These are phyloP conservation scores for Crataegus laevigata DNA, from an alignment of 306 rosid genomes.

Conservation along the genomic window DNA sequence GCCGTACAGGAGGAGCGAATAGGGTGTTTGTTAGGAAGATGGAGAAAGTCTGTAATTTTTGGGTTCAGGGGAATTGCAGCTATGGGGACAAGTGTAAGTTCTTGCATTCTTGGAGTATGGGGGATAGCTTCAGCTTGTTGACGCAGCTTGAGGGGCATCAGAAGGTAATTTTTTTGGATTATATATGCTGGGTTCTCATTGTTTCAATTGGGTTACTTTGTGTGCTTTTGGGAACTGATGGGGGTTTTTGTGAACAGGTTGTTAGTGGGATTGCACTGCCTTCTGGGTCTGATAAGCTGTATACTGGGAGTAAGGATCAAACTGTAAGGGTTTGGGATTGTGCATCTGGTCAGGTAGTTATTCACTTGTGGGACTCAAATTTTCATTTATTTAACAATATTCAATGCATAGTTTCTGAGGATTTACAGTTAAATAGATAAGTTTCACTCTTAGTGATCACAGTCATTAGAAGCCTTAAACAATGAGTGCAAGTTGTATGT, in stretches of 20 bases:
- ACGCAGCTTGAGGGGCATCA: conserved; percentile 89
- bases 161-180: conserved; percentile 35
- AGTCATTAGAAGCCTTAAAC: background rate
- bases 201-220: background rate
- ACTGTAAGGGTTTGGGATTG: conserved; percentile 89
- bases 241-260: conserved; percentile 44
- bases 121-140: conserved; percentile 70
- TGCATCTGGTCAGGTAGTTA: conserved; percentile 83
- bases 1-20: conserved; percentile 42
- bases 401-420: background rate
- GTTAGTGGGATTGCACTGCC: conserved; percentile 83
- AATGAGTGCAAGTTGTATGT: background rate
- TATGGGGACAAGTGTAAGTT: conserved; percentile 73
- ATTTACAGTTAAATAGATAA: background rate
- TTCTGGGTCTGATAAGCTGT: conserved; percentile 86
- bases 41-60: conserved; percentile 65
- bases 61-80: conserved; percentile 70
- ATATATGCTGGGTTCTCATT: background rate
- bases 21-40: conserved; percentile 45
- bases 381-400: background rate
- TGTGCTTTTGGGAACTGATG: conserved; percentile 9
- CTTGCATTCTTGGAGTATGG: conserved; percentile 78
- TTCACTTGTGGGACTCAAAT: background rate
- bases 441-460: background rate
- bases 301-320: conserved; percentile 89